These are phyloP conservation scores for Xylaria hypoxylon DNA, from an alignment of 2,329 filamentous ascomycete species.

Conservation along the genomic window DNA sequence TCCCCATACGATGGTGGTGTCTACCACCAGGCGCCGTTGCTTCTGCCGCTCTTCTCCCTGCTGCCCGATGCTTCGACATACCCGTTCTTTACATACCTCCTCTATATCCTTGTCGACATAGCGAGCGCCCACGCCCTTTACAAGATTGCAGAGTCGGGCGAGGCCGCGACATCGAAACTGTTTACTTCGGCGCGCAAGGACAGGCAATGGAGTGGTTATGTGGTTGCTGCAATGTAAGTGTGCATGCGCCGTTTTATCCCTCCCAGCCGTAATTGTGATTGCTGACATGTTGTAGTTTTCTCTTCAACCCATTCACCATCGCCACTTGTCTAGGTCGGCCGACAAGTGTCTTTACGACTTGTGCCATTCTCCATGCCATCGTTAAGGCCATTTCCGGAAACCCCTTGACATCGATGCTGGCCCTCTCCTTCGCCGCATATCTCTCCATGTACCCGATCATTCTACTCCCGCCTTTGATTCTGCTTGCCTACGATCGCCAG, in stretches of 20 bases:
- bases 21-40: conserved; percentile 83
- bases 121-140: conserved; percentile 83
- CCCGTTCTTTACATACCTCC: conserved; percentile 79
- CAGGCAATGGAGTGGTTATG: conserved; percentile 78
- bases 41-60: conserved; percentile 91
- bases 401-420: conserved; percentile 81
- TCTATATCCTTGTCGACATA: conserved; percentile 86
- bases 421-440: conserved; percentile 88
- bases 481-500: conserved; percentile 82
- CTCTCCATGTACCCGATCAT: conserved; percentile 92
- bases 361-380: conserved; percentile 86
- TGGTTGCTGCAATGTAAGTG: conserved; percentile 81
- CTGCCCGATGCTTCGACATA: conserved; percentile 76
- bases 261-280: conserved; percentile 19
- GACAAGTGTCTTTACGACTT: conserved; percentile 88
- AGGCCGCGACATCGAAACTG: conserved; percentile 77
- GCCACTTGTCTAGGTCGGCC: conserved; percentile 90
- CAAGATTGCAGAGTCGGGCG: conserved; percentile 83
- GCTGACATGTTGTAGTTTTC: conserved; percentile 67
- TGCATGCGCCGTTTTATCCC: conserved; percentile 1
- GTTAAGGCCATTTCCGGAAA: conserved; percentile 82
- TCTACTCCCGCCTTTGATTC: conserved; percentile 82
- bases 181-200: conserved; percentile 83
- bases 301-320: conserved; percentile 95
- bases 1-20: conserved; percentile 96